Evolutionary conservation across 257 asterid genomes (phyloP), one percentile per base, ranked within the genome.

Genomic region (Echites panduratus): DNA sequence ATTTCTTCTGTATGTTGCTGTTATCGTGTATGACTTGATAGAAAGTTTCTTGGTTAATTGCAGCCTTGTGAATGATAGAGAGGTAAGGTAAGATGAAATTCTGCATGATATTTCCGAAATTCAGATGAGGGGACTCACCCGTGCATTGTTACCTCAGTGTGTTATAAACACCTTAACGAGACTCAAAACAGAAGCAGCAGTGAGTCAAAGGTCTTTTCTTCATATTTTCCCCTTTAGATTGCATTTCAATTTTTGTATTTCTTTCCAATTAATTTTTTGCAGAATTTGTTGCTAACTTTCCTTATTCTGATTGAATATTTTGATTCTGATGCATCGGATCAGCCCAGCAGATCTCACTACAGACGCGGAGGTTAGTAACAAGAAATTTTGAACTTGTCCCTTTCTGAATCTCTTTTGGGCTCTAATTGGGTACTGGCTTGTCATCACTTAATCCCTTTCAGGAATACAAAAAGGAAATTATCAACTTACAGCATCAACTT

Each of bases 401-500:
- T 22, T 7, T 48, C 4, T 45, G 48, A 11, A 16, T 47, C 1
- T 14, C 43, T 24, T 11, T 11, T 9, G 14, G 5, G 43, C 10
- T 8, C 9, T 73, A 22, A 14, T 26, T 14, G 20, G 2, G 7
- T 1, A 5, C 2, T 11, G 66, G 50, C 65, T 66, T 13, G 2
- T 20, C n/a, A 3, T 16, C 29, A 49, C 49, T 70, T 27, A 10
- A 20, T 4, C 38, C 61, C 48, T 47, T 59, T 26, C 73, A 88
- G 92, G 93, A 87, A 80, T 85, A 85, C 19, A 89, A 82, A 48
- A 84, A 85, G 66, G 86, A 88, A 80, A 84, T 87, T 64, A 63
- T 72, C 43, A 80, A 79, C 57, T 77, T 88, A 88, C 95, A 88
- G 75, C 66, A 73, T 47, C 89, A 88, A 73, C 87, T 88, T 20